Base-by-base conservation (phyloP, 768 basidiomycete species). In the Hydnum rufescens region DNA sequence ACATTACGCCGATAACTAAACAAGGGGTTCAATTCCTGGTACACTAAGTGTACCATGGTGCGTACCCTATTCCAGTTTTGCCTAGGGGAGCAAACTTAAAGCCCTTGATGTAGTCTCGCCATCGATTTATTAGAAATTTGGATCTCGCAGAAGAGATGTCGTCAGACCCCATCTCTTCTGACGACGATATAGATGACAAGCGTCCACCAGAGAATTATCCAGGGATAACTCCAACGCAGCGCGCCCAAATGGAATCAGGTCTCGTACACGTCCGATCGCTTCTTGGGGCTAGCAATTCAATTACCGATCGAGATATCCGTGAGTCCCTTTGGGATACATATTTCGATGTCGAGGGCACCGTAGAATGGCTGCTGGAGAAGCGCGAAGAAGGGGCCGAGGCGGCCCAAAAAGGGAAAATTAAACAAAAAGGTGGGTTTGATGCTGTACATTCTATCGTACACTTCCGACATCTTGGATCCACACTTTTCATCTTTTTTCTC, bases 61-160 rank as follows among this genome's bases (percentile, higher is more conserved):
- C n/a, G n/a, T n/a, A n/a, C n/a, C n/a, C n/a, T n/a, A n/a, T n/a
- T n/a, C n/a, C n/a, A n/a, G n/a, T n/a, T n/a, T n/a, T n/a, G n/a
- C n/a, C n/a, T n/a, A n/a, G n/a, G n/a, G n/a, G n/a, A n/a, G n/a
- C n/a, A n/a, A n/a, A n/a, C n/a, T n/a, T n/a, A n/a, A n/a, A n/a
- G n/a, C n/a, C n/a, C n/a, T n/a, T n/a, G n/a, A n/a, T n/a, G n/a
- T n/a, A 96, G 89, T 96, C 93, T 3, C 74, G 95, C 64, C 95
- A 97, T 66, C 79, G 90, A 62, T 75, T 80, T 66, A 72, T 96
- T 57, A 73, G 84, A 57, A 89, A 90, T 66, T 68, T 97, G 28
- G 78, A 95, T 64, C 69, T 95, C 39, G 70, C 67, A 89, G 92
- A 80, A 63, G 90, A 88, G 66, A 71, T 92, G 57, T 80, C 89